phyloP scores from a whole-genome alignment of 352 stramenopile genomes.

The Globisporangium solare region DNA sequence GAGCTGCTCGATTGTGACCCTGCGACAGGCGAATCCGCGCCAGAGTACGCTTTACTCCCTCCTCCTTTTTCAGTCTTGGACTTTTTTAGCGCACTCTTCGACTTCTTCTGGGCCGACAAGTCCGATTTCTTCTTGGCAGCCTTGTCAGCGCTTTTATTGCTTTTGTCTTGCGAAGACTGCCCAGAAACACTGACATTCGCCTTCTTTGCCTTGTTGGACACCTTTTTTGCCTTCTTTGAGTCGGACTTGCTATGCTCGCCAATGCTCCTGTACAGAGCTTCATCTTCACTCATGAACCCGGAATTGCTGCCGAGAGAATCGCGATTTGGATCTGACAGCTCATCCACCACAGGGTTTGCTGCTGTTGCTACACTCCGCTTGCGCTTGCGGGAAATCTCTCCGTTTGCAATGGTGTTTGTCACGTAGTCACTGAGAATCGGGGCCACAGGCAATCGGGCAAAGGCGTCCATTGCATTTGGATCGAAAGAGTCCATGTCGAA shows the following conservation, averaged over 20 bases:
- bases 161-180: slow-evolving; percentile 24
- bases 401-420: slow-evolving; percentile 34
- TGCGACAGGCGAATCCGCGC: not conserved
- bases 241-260: slow-evolving; percentile 19
- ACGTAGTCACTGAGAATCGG: slow-evolving; percentile 50
- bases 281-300: slow-evolving; percentile 11
- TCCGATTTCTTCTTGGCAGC: slow-evolving; percentile 15
- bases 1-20: slow-evolving; percentile 5
- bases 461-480: slow-evolving; percentile 26
- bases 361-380: slow-evolving; percentile 25
- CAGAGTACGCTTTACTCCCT: slow-evolving; percentile 8
- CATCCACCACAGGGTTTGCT: slow-evolving; percentile 3
- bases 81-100: not conserved
- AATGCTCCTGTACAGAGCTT: slow-evolving; percentile 5
- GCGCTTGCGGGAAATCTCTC: slow-evolving; percentile 45
- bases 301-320: slow-evolving; percentile 12
- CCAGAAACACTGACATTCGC: not conserved
- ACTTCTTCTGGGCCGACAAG: slow-evolving; percentile 10
- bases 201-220: slow-evolving; percentile 27
- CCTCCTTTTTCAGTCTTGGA: slow-evolving; percentile 13
- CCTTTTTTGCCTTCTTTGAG: slow-evolving; percentile 39
- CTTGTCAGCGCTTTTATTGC: slow-evolving; percentile 30
- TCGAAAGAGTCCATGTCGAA: slow-evolving; percentile 65
- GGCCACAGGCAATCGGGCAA: slow-evolving; percentile 51
- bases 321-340: slow-evolving; percentile 6